Evolutionary conservation across 176 grass and related monocot genomes (phyloP), one percentile per base, ranked within the genome.

Genomic region (barley (Hordeum vulgare)): DNA sequence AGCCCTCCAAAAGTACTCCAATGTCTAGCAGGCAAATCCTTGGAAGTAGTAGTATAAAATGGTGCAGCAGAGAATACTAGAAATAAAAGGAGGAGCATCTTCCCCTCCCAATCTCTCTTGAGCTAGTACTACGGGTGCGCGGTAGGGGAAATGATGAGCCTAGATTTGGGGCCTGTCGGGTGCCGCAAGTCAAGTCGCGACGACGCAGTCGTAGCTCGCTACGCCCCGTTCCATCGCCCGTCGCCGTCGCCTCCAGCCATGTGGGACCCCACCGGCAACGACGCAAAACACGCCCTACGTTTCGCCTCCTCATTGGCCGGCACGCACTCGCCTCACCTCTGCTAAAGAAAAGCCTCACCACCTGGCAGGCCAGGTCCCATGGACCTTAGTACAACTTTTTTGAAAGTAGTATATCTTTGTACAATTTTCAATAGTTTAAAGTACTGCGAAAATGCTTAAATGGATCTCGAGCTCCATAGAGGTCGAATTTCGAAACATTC

Each of bases 71-170:
- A 45, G 39, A 47, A 27, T 9, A 71, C 39, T 26, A 28, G 23
- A 72, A 60, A 39, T 13, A 59, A 58, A 29, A 37, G 13, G 13
- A 42, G 25, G 9, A n/a, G n/a, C n/a, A 36, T 66, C 12, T 67
- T 4, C 24, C 42, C 15, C 59, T 15, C 44, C 26, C 26, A 4
- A 13, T 47, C 11, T 27, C 7, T 73, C 24, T 49, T 41, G 79
- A 71, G 79, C 31, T 58, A 31, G 29, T 31, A 57, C 8, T 11
- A 33, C 66, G 29, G 20, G 47, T 24, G 28, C 26, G 49, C 3
- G 4, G 66, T 70, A 42, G 57, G 42, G 77, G 70, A 44, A 81
- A 89, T 89, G 88, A 86, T 90, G 83, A 40, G 34, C 83, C 88
- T 86, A 56, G 42, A 85, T 85, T 49, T 80, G 68, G 61, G 69